These are phyloP conservation scores for Kodamaea fungicola DNA, from an alignment of 1,139 yeast genomes.

Conservation along the genomic window DNA sequence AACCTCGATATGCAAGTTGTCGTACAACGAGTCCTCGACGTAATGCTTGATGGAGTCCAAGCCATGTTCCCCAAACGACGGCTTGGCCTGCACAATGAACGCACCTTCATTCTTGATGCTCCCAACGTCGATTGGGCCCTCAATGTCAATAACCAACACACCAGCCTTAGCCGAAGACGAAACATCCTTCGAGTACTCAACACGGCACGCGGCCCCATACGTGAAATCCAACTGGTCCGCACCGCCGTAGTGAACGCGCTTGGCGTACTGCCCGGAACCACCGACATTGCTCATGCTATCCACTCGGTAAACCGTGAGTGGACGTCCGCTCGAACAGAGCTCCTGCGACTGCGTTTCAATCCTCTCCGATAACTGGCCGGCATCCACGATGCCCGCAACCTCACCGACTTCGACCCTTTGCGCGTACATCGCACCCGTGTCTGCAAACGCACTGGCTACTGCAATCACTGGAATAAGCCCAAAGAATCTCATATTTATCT, in stretches of 20 bases:
- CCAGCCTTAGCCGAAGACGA: conserved; percentile 7
- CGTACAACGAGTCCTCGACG: conserved; percentile 19
- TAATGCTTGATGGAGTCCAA: conserved; percentile 19
- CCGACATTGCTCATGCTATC: conserved; percentile 6
- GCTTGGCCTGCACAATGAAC: conserved; percentile 30
- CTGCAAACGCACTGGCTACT: conserved; percentile 26
- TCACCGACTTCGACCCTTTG: conserved; percentile 13
- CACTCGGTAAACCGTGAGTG: conserved; percentile 24
- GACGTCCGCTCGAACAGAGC: conserved; percentile 14
- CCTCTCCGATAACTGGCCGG: conserved; percentile 14
- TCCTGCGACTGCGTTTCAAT: conserved; percentile 15
- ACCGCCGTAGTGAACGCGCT: conserved; percentile 30
- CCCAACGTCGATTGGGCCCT: conserved; percentile 16
- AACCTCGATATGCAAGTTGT: conserved; percentile 19
- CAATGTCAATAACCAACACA: conserved; percentile 24
- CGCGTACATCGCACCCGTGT: conserved; percentile 29
- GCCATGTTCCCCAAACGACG: conserved; percentile 21
- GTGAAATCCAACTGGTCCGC: conserved; percentile 22
- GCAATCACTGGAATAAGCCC: conserved; percentile 10
- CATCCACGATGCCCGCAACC: conserved; percentile 15
- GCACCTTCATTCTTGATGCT: conserved; percentile 13
- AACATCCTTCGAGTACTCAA: conserved; percentile 5
- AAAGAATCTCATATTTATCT: conserved; percentile 15
- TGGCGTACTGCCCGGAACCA: conserved; percentile 15
- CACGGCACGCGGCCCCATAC: conserved; percentile 15